Base-by-base conservation (phyloP, 139 green algal species). In the Micractinium sp. region DNA sequence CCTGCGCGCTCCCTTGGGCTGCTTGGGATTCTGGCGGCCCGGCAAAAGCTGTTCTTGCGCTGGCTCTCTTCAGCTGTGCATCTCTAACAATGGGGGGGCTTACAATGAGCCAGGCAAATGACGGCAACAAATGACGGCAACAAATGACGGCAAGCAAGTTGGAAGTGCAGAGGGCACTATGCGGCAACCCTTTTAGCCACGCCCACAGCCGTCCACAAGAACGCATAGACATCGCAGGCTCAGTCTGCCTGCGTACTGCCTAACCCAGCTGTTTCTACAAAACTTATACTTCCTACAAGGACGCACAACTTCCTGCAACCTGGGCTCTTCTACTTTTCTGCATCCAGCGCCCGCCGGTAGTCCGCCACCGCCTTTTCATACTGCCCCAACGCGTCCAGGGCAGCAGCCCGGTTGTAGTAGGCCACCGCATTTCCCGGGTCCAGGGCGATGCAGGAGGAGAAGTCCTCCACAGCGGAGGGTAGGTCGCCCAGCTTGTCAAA, bases 401-500 rank as follows among this genome's bases (percentile, higher is more conserved):
- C 88, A 41, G 84, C 89, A 13, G 91, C 92, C n/a, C 93, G 80
- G 91, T 93, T 95, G 88, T 93, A 95, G 82, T 91, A 95, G 1
- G 93, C 93, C 83, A 93, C 94, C 20, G 92, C 91, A 74, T 95
- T 95, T 79, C 38, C 82, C 0, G 94, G 92, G 63, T 95, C 94
- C 71, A 95, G 87, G 25, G 86, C 29, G 31, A 95, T 88, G 3
- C 94, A 93, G 15, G 76, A 56, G n/a, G 89, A 92, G 90, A 96
- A 96, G 86, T 96, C 94, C 36, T 71, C 61, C 25, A 96, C 81
- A 14, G 94, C 93, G 36, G 89, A 63, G 60, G 92, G 85, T 89
- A 90, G 95, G 27, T 88, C 53, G 13, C 93, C 92, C 47, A 93
- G 83, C 91, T 95, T 95, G 88, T 96, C 94, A 71, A 92, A 91